Evolutionary conservation across 2,329 filamentous ascomycete species (phyloP).

Genomic region (Penicillium crustosum): DNA sequence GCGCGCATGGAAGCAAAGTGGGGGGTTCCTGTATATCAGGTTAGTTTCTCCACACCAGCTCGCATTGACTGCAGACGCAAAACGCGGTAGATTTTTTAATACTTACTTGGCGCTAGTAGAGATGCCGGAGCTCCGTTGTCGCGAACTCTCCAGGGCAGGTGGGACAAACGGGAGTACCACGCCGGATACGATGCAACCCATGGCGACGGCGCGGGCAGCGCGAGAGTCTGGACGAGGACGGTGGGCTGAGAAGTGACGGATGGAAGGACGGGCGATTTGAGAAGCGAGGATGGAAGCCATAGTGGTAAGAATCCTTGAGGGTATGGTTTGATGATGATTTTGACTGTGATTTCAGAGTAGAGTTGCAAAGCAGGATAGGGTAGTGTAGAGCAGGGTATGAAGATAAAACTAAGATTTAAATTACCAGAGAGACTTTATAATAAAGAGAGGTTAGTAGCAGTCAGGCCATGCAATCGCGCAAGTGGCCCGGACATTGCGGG

Average conservation of each 20-base stretch:
- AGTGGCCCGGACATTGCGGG: constrained; percentile 20
- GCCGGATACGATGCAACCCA: constrained; percentile 44
- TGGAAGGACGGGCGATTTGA: constrained; percentile 35
- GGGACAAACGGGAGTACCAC: constrained; percentile 49
- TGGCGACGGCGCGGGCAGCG: constrained; percentile 42
- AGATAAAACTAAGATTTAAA: not conserved
- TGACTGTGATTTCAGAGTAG: not conserved
- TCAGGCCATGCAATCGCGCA: constrained; percentile 22
- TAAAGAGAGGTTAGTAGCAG: not conserved
- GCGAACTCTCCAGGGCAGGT: constrained; percentile 48
- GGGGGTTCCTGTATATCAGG: constrained; percentile 34
- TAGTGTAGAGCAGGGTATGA: not conserved
- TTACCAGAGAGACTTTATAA: constrained; percentile 12
- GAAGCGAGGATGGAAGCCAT: constrained; percentile 23
- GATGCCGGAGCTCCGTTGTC: constrained; percentile 41
- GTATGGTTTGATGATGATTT: not conserved
- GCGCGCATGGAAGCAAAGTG: constrained; percentile 45
- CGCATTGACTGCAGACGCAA: not conserved
- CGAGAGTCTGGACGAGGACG: constrained; percentile 42
- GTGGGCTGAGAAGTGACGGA: constrained; percentile 48
- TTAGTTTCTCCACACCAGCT: constrained; percentile 13
- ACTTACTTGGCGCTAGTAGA: constrained; percentile 42
- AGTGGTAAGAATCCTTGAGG: not conserved
- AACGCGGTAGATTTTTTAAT: not conserved
- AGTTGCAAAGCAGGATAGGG: not conserved